phyloP scores from a whole-genome alignment of 2,329 filamentous ascomycete species.

The Penicillium sp. region DNA sequence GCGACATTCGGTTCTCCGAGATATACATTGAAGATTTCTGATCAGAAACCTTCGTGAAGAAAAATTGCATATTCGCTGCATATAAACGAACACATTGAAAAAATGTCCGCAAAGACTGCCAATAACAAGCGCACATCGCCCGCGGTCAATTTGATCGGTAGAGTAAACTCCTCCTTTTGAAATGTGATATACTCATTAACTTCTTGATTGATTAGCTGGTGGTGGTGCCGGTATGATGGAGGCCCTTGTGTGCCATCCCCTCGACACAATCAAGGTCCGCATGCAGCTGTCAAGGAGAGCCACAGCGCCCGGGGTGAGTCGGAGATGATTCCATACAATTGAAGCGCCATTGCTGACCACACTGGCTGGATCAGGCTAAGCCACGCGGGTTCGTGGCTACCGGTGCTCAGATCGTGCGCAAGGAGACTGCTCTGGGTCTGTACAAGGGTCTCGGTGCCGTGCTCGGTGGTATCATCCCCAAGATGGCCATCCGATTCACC shows the following conservation, averaged over 20 bases:
- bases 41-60: slow-evolving; percentile 2
- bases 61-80: slow-evolving; percentile 6
- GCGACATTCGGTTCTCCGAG: slow-evolving; percentile 2
- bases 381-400: slow-evolving; percentile 85
- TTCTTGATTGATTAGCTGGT: slow-evolving; percentile 63
- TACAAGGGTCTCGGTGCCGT: slow-evolving; percentile 99
- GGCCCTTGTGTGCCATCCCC: slow-evolving; percentile 89
- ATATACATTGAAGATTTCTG: neutral
- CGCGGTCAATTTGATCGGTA: slow-evolving; percentile 89
- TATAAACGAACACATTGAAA: slow-evolving; percentile 16
- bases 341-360: slow-evolving; percentile 11
- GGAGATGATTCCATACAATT: neutral
- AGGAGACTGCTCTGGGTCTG: slow-evolving; percentile 86
- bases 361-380: slow-evolving; percentile 52
- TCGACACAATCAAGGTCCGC: slow-evolving; percentile 98
- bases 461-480: slow-evolving; percentile 91
- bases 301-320: slow-evolving; percentile 70
- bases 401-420: slow-evolving; percentile 78
- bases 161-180: slow-evolving; percentile 29
- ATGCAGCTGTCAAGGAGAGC: slow-evolving; percentile 96
- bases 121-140: slow-evolving; percentile 73
- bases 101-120: slow-evolving; percentile 61
- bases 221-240: slow-evolving; percentile 99
- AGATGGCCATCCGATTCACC: slow-evolving; percentile 99
- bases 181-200: slow-evolving; percentile 17